Conservation (phyloP, 2,329 filamentous ascomycete genomes). For the Xylariaceae sp. region DNA sequence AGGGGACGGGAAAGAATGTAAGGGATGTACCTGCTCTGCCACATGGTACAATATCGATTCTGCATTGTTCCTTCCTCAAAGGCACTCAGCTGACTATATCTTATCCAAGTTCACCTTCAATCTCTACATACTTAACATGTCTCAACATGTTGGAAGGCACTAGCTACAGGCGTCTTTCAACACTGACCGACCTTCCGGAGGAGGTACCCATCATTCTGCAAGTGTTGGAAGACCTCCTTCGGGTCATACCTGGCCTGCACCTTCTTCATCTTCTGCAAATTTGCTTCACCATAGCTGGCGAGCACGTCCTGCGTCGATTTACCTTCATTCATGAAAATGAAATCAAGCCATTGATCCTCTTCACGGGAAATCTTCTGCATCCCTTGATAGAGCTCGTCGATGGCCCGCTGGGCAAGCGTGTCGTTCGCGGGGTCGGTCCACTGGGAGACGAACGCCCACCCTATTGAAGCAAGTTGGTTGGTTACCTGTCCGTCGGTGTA, state of each 20-base stretch:
- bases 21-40: too few species aligned
- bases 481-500: too few species aligned
- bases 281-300: slow-evolving; percentile 6
- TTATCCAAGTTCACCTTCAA: too few species aligned
- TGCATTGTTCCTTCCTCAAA: too few species aligned
- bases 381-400: neutral
- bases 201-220: slow-evolving; percentile 1
- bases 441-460: slow-evolving; percentile 5
- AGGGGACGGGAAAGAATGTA: too few species aligned
- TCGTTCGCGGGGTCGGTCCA: slow-evolving; percentile 6
- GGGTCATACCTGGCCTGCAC: neutral
- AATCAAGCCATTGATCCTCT: neutral
- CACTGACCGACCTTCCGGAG: too few species aligned
- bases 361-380: neutral
- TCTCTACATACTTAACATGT: too few species aligned
- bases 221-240: neutral
- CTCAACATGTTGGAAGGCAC: too few species aligned
- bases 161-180: too few species aligned
- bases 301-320: slow-evolving; percentile 6
- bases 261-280: slow-evolving; percentile 1
- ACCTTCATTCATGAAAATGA: slow-evolving; percentile 5
- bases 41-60: too few species aligned
- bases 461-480: too few species aligned
- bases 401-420: neutral
- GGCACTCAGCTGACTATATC: too few species aligned